A percentile compares a stretch with the other conserved stretches of the same genome.
These are phyloP conservation scores for Trichosanthes cucumerina DNA, from an alignment of 306 rosid species.

Conservation along the genomic window DNA sequence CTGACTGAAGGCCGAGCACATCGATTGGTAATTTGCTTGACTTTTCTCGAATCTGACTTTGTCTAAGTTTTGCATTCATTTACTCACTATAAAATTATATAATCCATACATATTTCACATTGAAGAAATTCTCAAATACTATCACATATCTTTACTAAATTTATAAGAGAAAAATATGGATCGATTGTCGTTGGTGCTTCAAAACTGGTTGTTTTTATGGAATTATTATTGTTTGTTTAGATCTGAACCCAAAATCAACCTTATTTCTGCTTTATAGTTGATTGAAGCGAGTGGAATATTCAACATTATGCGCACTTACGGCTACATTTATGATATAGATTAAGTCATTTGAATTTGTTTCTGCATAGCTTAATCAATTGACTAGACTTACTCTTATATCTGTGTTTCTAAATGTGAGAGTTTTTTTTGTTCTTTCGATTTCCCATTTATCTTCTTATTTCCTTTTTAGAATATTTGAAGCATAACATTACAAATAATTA, in stretches of 20 bases:
- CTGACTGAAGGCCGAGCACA: background rate
- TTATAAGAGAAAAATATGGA: background rate
- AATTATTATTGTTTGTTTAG: background rate
- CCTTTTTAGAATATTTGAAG: background rate
- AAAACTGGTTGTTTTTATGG: background rate
- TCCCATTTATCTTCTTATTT: background rate
- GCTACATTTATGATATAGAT: no score
- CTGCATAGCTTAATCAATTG: background rate
- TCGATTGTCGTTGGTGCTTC: background rate
- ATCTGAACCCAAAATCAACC: background rate
- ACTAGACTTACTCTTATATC: background rate
- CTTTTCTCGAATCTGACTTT: background rate
- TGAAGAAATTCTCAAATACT: background rate
- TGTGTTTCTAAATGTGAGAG: background rate
- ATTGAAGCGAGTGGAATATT: background rate
- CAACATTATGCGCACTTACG: background rate
- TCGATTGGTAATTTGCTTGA: background rate
- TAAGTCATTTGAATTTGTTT: no score
- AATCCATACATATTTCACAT: background rate
- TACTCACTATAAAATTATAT: background rate
- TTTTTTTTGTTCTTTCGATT: background rate
- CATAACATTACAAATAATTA: no score
- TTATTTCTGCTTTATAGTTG: no score
- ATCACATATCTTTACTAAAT: background rate
- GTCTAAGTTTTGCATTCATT: background rate